Evolutionary conservation across 2,329 filamentous ascomycete genomes (phyloP).

Genomic region (Apiospora saccharicola): DNA sequence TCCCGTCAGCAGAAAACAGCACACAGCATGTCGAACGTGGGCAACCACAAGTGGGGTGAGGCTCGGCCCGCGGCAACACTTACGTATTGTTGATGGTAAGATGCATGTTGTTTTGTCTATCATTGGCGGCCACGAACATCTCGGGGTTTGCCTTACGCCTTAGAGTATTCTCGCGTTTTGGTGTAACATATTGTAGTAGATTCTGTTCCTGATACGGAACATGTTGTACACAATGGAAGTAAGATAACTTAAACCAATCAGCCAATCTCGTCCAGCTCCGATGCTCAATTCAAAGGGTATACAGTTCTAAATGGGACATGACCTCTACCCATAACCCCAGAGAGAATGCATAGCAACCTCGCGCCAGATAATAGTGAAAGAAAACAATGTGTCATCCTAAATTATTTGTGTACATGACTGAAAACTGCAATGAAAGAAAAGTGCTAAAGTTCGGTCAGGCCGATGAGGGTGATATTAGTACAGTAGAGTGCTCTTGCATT

Average conservation of each 20-base stretch:
- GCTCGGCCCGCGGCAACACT: neutral
- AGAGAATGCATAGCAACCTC: neutral
- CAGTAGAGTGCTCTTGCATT: neutral
- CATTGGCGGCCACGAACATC: neutral
- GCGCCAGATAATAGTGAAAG: neutral
- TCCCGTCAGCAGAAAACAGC: neutral
- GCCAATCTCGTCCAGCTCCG: no score
- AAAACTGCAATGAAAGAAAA: neutral
- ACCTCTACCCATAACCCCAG: neutral
- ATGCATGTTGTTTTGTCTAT: neutral
- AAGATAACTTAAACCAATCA: neutral
- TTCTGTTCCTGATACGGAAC: neutral
- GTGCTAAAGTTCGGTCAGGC: neutral
- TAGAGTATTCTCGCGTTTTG: neutral
- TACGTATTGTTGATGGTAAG: neutral
- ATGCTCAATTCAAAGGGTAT: conserved; percentile 12
- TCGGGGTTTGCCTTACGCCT: neutral
- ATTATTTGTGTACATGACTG: neutral
- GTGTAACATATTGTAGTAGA: neutral
- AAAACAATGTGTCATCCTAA: neutral
- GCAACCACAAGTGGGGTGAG: neutral
- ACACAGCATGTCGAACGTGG: neutral
- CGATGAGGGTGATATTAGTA: neutral
- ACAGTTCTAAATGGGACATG: neutral
- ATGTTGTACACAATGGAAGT: neutral